phyloP scores from a whole-genome alignment of 2,329 filamentous ascomycete species.

The Trichophyton verrucosum region DNA sequence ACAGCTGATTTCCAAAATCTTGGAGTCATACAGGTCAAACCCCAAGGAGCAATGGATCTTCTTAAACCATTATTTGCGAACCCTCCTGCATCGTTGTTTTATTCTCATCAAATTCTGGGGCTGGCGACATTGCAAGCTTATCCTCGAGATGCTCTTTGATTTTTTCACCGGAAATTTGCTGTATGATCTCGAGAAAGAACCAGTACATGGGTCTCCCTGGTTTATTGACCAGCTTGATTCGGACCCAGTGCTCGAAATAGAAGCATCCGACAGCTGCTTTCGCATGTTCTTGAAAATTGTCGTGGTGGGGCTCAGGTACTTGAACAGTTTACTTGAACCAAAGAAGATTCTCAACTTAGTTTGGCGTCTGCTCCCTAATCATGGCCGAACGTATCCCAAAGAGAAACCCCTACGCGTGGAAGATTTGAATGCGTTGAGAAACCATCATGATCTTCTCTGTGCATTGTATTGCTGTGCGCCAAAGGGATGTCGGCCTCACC shows the following conservation, averaged over 20 bases:
- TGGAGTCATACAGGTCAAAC: constrained; percentile 37
- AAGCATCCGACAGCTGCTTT: constrained; percentile 42
- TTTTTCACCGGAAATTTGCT: constrained; percentile 46
- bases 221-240: constrained; percentile 42
- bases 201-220: constrained; percentile 38
- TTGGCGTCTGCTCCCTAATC: constrained; percentile 48
- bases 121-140: constrained; percentile 44
- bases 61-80: constrained; percentile 45
- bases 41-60: constrained; percentile 29
- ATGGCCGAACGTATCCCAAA: constrained; percentile 48
- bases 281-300: constrained; percentile 49
- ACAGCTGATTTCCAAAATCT: constrained; percentile 34
- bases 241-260: constrained; percentile 33
- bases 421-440: constrained; percentile 46
- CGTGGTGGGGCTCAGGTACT: constrained; percentile 37
- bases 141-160: constrained; percentile 44
- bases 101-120: constrained; percentile 43
- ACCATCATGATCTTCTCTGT: constrained; percentile 50
- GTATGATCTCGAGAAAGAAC: constrained; percentile 41
- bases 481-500: constrained; percentile 39
- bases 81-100: constrained; percentile 41
- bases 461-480: constrained; percentile 48
- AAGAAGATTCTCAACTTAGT: constrained; percentile 46
- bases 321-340: constrained; percentile 36
- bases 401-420: constrained; percentile 41